A percentile compares a stretch with the other conserved stretches of the same genome.
These are phyloP conservation scores for Ganoderma leucocontextum DNA, from an alignment of 1,284 basidiomycete species.

Conservation along the genomic window DNA sequence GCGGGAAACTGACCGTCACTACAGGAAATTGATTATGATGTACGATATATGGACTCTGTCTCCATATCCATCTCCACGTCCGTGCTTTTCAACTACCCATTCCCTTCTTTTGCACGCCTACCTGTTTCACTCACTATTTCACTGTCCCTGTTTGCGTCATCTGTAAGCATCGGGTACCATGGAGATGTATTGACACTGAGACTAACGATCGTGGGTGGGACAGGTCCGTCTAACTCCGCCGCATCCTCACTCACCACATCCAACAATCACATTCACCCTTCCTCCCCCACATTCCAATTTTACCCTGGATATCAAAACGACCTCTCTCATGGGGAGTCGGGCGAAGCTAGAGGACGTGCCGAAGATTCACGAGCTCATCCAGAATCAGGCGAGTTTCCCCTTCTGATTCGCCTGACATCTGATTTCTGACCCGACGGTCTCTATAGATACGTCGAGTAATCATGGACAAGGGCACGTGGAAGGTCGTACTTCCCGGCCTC, in stretches of 20 bases:
- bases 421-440: conserved; percentile 2
- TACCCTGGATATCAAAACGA: conserved; percentile 73
- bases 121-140: conserved; percentile 82
- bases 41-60: conserved; percentile 73
- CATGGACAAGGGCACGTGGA: conserved; percentile 71
- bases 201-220: not conserved
- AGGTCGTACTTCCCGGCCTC: conserved; percentile 72
- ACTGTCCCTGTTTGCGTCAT: conserved; percentile 77
- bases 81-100: conserved; percentile 84
- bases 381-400: conserved; percentile 69
- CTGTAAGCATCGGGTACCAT: conserved; percentile 50
- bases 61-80: conserved; percentile 84
- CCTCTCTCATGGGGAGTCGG: conserved; percentile 82
- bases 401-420: conserved; percentile 30
- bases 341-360: conserved; percentile 86
- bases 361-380: conserved; percentile 84
- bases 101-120: conserved; percentile 79
- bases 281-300: conserved; percentile 51
- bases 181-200: not conserved
- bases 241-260: conserved; percentile 41
- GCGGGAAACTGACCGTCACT: not conserved
- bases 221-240: conserved; percentile 48
- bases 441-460: conserved; percentile 51
- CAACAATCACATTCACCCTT: conserved; percentile 65
- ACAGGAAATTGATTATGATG: conserved; percentile 69